phyloP scores from a whole-genome alignment of 2,329 filamentous ascomycete species.

The Macrophomina phaseolina region DNA sequence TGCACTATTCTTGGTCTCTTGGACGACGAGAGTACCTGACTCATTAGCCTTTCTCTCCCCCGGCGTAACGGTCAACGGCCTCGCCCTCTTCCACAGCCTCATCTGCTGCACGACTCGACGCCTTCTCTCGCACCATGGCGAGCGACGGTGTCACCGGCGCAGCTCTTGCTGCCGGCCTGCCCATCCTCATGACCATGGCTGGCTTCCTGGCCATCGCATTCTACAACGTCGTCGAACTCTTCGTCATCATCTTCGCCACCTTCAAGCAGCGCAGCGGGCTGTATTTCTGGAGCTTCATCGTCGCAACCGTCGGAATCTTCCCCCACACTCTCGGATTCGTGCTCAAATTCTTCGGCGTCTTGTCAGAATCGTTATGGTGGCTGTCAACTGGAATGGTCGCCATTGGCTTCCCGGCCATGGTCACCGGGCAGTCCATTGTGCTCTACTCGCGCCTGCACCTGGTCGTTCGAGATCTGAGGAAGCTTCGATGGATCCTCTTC shows the following conservation, averaged over 20 bases:
- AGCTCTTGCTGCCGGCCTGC: not conserved
- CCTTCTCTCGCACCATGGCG: not conserved
- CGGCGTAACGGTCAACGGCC: not conserved
- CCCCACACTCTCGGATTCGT: conserved; percentile 56
- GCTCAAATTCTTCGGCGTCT: conserved; percentile 50
- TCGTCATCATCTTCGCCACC: conserved; percentile 50
- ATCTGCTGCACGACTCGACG: not conserved
- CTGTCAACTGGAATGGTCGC: conserved; percentile 53
- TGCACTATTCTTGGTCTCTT: not conserved
- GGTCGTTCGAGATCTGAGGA: conserved; percentile 57
- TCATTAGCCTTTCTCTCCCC: not conserved
- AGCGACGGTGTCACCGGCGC: conserved; percentile 15
- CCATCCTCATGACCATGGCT: conserved; percentile 36
- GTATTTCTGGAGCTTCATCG: conserved; percentile 58
- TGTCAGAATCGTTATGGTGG: not conserved
- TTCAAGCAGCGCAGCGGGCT: conserved; percentile 55
- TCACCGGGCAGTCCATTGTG: conserved; percentile 66
- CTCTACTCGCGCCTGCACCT: conserved; percentile 68
- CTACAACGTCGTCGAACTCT: conserved; percentile 52
- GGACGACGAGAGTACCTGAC: not conserved
- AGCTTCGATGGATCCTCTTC: conserved; percentile 57
- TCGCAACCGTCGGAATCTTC: conserved; percentile 51
- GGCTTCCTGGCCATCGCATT: conserved; percentile 41
- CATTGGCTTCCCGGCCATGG: conserved; percentile 63
- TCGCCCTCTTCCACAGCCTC: not conserved